Conservation (phyloP, 2,329 filamentous ascomycete genomes). For the Leptographium radiaticola region DNA sequence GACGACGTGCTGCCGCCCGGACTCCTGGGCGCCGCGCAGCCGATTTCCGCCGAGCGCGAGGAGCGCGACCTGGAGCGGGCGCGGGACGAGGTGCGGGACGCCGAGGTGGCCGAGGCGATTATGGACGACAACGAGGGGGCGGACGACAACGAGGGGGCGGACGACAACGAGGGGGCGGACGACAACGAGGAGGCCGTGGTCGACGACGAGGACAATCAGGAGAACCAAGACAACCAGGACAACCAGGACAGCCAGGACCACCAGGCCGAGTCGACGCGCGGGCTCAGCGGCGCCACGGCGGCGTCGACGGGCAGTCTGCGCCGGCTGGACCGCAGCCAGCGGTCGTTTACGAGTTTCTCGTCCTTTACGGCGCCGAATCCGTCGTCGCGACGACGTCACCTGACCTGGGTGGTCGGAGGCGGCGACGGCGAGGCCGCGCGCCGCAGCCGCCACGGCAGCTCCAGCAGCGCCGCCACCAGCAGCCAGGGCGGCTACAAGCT, state of each 20-base stretch:
- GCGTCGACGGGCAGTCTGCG: not conserved
- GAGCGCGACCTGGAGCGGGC: slow-evolving; percentile 13
- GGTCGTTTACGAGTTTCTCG: not conserved
- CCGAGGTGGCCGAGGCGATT: not conserved
- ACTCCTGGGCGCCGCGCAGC: slow-evolving; percentile 24
- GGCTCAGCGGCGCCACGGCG: too few relatives aligned
- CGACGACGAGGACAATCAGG: not conserved
- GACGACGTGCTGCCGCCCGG: slow-evolving; percentile 25
- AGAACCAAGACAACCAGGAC: not conserved
- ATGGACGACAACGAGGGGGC: not conserved
- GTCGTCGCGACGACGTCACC: not conserved
- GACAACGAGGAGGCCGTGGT: not conserved
- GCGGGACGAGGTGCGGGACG: slow-evolving; percentile 9
- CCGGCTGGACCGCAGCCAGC: not conserved
- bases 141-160: slow-evolving; percentile 3
- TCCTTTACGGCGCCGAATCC: not conserved
- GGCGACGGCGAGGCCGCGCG: not conserved
- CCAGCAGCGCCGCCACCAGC: not conserved
- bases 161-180: not conserved
- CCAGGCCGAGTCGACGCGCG: too few relatives aligned
- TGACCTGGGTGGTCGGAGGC: too few relatives aligned
- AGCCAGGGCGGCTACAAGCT: too few relatives aligned
- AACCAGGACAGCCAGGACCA: too few relatives aligned
- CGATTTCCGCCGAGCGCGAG: slow-evolving; percentile 8
- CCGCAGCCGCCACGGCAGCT: not conserved